These are phyloP conservation scores for Cystofilobasidium macerans DNA, from an alignment of 768 basidiomycete genomes.

Conservation along the genomic window DNA sequence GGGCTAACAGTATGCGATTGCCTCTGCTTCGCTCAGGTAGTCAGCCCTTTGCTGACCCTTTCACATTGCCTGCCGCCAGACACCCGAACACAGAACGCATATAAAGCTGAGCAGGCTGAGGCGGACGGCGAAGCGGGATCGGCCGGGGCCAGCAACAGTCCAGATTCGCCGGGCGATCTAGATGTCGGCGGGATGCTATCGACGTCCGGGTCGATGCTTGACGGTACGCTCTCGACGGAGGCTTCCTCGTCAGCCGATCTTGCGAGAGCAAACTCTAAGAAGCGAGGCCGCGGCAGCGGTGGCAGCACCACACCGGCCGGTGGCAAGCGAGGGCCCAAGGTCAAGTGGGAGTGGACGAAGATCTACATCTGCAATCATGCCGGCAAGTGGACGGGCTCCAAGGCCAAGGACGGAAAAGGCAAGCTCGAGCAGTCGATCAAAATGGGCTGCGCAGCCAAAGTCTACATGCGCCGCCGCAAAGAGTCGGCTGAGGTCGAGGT, in stretches of 20 bases:
- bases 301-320: not conserved
- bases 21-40: not conserved
- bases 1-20: not conserved
- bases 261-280: too few species aligned
- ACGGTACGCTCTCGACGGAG: too few species aligned
- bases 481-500: not conserved
- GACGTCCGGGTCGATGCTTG: too few species aligned
- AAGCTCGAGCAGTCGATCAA: not conserved
- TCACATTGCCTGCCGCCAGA: not conserved
- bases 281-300: too few species aligned
- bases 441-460: not conserved
- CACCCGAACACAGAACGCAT: not conserved
- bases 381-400: not conserved
- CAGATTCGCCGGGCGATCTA: too few species aligned
- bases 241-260: too few species aligned
- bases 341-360: slow-evolving; percentile 7
- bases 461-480: not conserved
- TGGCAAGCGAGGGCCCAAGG: not conserved
- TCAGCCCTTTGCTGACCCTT: not conserved
- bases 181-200: too few species aligned
- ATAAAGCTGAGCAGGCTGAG: not conserved
- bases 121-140: not conserved
- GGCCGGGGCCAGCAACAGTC: too few species aligned
- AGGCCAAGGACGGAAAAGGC: not conserved
- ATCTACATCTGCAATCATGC: slow-evolving; percentile 2